A percentile compares a stretch with the other conserved stretches of the same genome.
Conservation (phyloP, 345 rosid species). For the Gossypium anomalum region DNA sequence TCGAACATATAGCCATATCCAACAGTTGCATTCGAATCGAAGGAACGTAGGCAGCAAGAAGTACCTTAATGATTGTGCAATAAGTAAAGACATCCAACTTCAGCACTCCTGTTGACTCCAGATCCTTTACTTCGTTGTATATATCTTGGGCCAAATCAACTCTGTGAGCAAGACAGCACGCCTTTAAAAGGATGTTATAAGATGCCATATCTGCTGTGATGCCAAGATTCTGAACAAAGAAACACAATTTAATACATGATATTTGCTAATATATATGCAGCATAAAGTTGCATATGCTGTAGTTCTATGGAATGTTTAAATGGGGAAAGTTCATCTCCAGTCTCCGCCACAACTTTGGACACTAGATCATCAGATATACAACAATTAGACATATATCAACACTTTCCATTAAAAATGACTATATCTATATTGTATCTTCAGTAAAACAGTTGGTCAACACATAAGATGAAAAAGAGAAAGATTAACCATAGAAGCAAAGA, state of each 20-base stretch:
- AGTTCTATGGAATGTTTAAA: not conserved
- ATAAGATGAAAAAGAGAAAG: not conserved
- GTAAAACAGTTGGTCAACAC: not conserved
- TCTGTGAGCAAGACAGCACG: slow-evolving; percentile 76
- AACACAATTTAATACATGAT: slow-evolving; percentile 4
- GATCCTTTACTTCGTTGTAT: slow-evolving; percentile 61
- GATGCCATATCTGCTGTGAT: slow-evolving; percentile 71
- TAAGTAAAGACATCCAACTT: slow-evolving; percentile 87
- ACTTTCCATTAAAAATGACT: not conserved
- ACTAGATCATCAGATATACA: not conserved
- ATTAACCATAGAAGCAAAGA: slow-evolving; percentile 7
- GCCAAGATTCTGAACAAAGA: slow-evolving; percentile 51
- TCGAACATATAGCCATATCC: not conserved
- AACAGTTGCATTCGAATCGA: not conserved
- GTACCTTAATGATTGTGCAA: slow-evolving; percentile 86
- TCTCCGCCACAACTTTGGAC: not conserved
- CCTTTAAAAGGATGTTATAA: slow-evolving; percentile 85
- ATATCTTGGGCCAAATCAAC: slow-evolving; percentile 83
- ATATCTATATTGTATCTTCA: not conserved
- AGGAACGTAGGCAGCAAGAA: slow-evolving; percentile 13
- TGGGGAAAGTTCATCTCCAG: not conserved
- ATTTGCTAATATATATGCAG: not conserved
- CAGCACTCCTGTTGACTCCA: slow-evolving; percentile 58
- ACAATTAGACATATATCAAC: not conserved
- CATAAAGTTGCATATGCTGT: not conserved